Evolutionary conservation across 2,329 filamentous ascomycete species (phyloP).

Genomic region (Alternaria triticimaculans): DNA sequence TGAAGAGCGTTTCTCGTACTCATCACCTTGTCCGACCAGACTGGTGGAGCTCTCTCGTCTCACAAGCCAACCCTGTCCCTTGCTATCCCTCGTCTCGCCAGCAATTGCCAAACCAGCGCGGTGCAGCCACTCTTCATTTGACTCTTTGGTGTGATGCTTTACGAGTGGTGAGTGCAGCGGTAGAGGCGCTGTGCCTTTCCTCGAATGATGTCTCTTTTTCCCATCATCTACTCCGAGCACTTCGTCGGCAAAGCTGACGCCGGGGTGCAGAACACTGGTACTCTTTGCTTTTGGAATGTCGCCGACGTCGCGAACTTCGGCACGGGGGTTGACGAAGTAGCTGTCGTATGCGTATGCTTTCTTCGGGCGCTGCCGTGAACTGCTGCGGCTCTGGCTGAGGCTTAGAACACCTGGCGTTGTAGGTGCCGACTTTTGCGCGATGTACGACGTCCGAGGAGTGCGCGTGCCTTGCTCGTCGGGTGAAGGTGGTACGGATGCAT

Average conservation of each 20-base stretch:
- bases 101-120: conserved; percentile 64
- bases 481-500: conserved; percentile 48
- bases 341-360: conserved; percentile 41
- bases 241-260: conserved; percentile 37
- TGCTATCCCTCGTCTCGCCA: conserved; percentile 63
- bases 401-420: conserved; percentile 57
- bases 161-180: conserved; percentile 32
- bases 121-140: conserved; percentile 63
- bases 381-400: conserved; percentile 48
- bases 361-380: conserved; percentile 46
- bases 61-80: conserved; percentile 68
- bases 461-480: conserved; percentile 33
- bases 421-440: conserved; percentile 57
- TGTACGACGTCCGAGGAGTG: conserved; percentile 53
- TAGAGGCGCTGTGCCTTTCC: conserved; percentile 41
- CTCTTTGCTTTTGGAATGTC: conserved; percentile 57
- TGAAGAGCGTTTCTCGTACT: conserved; percentile 37
- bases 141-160: conserved; percentile 41
- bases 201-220: conserved; percentile 30
- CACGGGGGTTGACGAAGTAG: conserved; percentile 39
- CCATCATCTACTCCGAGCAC: conserved; percentile 4
- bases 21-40: conserved; percentile 52
- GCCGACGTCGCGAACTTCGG: conserved; percentile 31
- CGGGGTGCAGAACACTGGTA: conserved; percentile 49
- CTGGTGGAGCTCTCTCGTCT: conserved; percentile 64